These are phyloP conservation scores for Podospora didyma DNA, from an alignment of 495 filamentous ascomycete genomes.

Conservation along the genomic window DNA sequence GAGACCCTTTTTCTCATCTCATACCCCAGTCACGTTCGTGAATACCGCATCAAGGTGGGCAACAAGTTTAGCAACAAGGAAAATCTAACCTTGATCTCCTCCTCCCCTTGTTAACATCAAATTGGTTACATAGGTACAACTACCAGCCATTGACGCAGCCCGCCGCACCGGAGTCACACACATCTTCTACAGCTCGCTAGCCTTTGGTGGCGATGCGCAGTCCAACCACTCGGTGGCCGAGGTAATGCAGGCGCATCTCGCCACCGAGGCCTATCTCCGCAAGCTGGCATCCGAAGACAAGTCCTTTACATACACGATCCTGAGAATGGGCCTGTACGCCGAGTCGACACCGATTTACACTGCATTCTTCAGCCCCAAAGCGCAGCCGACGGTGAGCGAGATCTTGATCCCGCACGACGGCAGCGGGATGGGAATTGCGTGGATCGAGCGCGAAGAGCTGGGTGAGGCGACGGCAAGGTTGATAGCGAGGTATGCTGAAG, in stretches of 20 bases:
- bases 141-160: constrained; percentile 55
- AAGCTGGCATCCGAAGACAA: constrained; percentile 19
- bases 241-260: constrained; percentile 68
- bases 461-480: constrained; percentile 46
- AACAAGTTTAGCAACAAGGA: too few relatives aligned
- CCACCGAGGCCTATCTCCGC: constrained; percentile 56
- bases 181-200: constrained; percentile 67
- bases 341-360: constrained; percentile 70
- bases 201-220: constrained; percentile 41
- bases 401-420: constrained; percentile 50
- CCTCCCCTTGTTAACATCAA: background rate
- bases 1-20: constrained; percentile 49
- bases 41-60: constrained; percentile 19
- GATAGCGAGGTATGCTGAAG: constrained; percentile 25
- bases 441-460: constrained; percentile 50
- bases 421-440: constrained; percentile 42
- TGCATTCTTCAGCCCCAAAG: constrained; percentile 49
- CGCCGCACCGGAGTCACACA: constrained; percentile 53
- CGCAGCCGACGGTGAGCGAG: constrained; percentile 18
- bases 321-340: constrained; percentile 63
- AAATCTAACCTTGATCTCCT: too few relatives aligned
- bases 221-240: constrained; percentile 25
- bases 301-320: constrained; percentile 38
- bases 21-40: constrained; percentile 32
- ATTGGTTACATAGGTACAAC: constrained; percentile 15